Percentiles rank a stretch among this genome's conserved stretches.
Evolutionary conservation across 2,329 filamentous ascomycete species (phyloP).

Genomic region (Chalaropsis thielavioides): DNA sequence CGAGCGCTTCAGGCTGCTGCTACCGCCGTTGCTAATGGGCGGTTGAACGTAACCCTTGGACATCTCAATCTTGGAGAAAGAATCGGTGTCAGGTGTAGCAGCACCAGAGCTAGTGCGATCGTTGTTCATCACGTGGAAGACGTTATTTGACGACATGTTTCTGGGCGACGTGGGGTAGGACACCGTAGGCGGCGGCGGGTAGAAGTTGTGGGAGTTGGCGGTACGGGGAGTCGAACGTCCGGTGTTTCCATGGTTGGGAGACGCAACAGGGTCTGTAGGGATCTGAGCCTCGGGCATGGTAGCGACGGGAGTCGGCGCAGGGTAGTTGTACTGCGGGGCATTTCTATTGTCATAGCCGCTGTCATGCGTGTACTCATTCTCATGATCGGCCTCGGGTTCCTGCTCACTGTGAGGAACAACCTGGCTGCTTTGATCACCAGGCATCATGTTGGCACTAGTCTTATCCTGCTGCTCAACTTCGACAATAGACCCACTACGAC

Average conservation of each 20-base stretch:
- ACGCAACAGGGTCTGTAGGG: slow-evolving; percentile 68
- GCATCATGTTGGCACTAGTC: slow-evolving; percentile 51
- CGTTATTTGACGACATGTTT: slow-evolving; percentile 55
- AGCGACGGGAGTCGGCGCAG: slow-evolving; percentile 48
- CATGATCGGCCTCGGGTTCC: slow-evolving; percentile 60
- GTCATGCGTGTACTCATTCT: slow-evolving; percentile 76
- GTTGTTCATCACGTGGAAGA: slow-evolving; percentile 83
- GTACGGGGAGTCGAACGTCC: slow-evolving; percentile 78
- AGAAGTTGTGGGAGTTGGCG: slow-evolving; percentile 54
- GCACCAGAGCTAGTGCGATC: slow-evolving; percentile 51
- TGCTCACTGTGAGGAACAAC: slow-evolving; percentile 40
- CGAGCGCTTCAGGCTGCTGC: slow-evolving; percentile 31
- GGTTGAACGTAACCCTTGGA: slow-evolving; percentile 51
- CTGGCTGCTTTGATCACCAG: slow-evolving; percentile 36
- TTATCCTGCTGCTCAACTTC: slow-evolving; percentile 33
- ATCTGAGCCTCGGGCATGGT: slow-evolving; percentile 64
- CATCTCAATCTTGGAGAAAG: slow-evolving; percentile 51
- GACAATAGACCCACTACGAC: slow-evolving; percentile 26
- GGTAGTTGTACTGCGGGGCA: slow-evolving; percentile 58
- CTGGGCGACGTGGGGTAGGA: slow-evolving; percentile 73
- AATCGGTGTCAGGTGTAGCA: slow-evolving; percentile 50
- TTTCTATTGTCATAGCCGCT: slow-evolving; percentile 60
- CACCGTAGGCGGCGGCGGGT: slow-evolving; percentile 45
- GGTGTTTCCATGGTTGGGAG: slow-evolving; percentile 45
- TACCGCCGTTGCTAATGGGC: slow-evolving; percentile 45